A percentile compares a stretch with the other conserved stretches of the same genome.
Evolutionary conservation across 768 basidiomycete species (phyloP).

Genomic region (Leccinum pellstonianum): DNA sequence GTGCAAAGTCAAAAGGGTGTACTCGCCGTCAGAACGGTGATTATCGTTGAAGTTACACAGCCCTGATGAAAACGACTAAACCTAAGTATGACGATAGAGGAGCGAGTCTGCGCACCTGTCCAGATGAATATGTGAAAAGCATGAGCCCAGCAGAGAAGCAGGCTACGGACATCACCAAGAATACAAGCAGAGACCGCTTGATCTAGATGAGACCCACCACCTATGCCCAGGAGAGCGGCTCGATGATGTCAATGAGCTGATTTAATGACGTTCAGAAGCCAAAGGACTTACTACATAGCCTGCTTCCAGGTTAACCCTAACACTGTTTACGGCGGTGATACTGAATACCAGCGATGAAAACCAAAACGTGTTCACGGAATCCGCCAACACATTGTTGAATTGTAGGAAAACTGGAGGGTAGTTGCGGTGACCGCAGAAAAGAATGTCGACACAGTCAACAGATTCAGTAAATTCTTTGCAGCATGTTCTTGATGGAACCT

Average conservation of each 20-base stretch:
- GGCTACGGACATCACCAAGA: constrained; percentile 80
- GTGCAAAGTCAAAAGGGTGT: not conserved
- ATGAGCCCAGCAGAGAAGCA: constrained; percentile 79
- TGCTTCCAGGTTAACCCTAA: constrained; percentile 56
- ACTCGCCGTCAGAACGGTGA: constrained; percentile 65
- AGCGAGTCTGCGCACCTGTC: constrained; percentile 47
- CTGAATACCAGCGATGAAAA: constrained; percentile 56
- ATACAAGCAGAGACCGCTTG: constrained; percentile 78
- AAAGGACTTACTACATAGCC: constrained; percentile 49
- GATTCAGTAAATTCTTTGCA: constrained; percentile 46
- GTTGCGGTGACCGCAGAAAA: constrained; percentile 54
- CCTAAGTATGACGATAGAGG: constrained; percentile 22
- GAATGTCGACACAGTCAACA: constrained; percentile 54
- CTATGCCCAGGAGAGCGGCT: constrained; percentile 55
- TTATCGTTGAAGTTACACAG: constrained; percentile 61
- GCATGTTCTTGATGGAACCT: constrained; percentile 54
- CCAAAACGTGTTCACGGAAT: constrained; percentile 53
- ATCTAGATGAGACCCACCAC: constrained; percentile 78
- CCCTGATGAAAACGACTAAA: constrained; percentile 41
- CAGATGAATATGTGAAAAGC: constrained; percentile 73
- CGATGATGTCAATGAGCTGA: constrained; percentile 20
- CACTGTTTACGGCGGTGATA: constrained; percentile 53
- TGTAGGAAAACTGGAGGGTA: constrained; percentile 48
- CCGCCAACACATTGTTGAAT: constrained; percentile 33
- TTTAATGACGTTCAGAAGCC: constrained; percentile 9